Evolutionary conservation across 2,329 filamentous ascomycete species (phyloP).

Genomic region (Gnomoniopsis smithogilvyi): DNA sequence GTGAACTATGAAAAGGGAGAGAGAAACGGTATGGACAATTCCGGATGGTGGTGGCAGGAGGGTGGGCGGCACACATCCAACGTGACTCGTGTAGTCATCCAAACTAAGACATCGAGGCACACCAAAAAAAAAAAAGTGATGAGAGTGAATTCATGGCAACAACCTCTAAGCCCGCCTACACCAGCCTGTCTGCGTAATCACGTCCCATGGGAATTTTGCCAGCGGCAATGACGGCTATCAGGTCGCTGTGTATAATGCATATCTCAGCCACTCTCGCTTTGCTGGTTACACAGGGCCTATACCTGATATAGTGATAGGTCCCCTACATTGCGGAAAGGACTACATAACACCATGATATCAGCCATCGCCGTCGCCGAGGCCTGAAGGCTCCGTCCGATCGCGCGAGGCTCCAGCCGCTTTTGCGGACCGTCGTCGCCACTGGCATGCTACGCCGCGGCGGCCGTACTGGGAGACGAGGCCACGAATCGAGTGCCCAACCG

Average conservation of each 20-base stretch:
- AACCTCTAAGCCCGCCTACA: slow-evolving; percentile 5
- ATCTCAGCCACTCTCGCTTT: neutral
- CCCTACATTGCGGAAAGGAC: neutral
- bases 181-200: slow-evolving; percentile 11
- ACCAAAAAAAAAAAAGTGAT: slow-evolving; percentile 20
- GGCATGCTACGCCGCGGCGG: neutral
- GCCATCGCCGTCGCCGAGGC: neutral
- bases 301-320: slow-evolving; percentile 5
- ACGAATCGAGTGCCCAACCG: slow-evolving; percentile 1
- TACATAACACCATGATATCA: neutral
- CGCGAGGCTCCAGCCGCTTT: neutral
- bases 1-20: neutral
- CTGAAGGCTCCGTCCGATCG: neutral
- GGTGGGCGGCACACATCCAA: slow-evolving; percentile 22
- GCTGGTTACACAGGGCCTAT: neutral
- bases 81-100: slow-evolving; percentile 26
- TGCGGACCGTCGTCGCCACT: neutral
- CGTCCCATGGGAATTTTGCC: slow-evolving; percentile 2
- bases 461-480: neutral
- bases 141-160: slow-evolving; percentile 13
- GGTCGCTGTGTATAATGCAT: neutral
- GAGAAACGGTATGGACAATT: slow-evolving; percentile 20
- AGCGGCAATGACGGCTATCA: slow-evolving; percentile 8
- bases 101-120: slow-evolving; percentile 32
- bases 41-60: slow-evolving; percentile 17